Conservation (phyloP, 2,329 filamentous ascomycete genomes). For the Laburnicola sp. region DNA sequence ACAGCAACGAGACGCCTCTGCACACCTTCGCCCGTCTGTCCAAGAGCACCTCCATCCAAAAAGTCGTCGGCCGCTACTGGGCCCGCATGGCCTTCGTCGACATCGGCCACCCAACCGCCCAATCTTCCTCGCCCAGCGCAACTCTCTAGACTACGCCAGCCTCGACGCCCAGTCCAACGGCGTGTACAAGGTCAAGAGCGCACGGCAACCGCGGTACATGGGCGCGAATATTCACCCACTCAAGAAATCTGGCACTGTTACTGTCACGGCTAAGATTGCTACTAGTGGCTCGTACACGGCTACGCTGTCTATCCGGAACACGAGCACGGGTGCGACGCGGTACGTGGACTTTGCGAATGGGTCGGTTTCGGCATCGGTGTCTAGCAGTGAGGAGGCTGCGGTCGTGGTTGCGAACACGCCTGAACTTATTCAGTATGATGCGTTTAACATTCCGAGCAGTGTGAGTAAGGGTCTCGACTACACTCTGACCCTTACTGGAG, state of each 20-base stretch:
- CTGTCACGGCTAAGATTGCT: slow-evolving; percentile 46
- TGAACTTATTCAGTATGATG: slow-evolving; percentile 50
- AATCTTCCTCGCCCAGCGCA: slow-evolving; percentile 45
- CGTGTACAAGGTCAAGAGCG: slow-evolving; percentile 50
- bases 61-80: slow-evolving; percentile 56
- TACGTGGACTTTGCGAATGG: slow-evolving; percentile 42
- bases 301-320: slow-evolving; percentile 44
- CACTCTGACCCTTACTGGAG: slow-evolving; percentile 23
- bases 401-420: slow-evolving; percentile 57
- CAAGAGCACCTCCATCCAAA: slow-evolving; percentile 37
- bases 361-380: slow-evolving; percentile 4
- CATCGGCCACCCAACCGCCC: slow-evolving; percentile 51
- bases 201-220: slow-evolving; percentile 53
- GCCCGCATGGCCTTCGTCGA: slow-evolving; percentile 59
- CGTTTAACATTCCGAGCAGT: slow-evolving; percentile 20
- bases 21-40: slow-evolving; percentile 51
- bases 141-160: slow-evolving; percentile 49
- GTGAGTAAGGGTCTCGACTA: slow-evolving; percentile 23
- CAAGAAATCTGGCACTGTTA: slow-evolving; percentile 39
- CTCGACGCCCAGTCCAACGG: slow-evolving; percentile 44
- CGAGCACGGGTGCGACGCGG: slow-evolving; percentile 37
- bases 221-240: slow-evolving; percentile 56
- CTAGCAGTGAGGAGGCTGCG: slow-evolving; percentile 9
- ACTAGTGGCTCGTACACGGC: slow-evolving; percentile 15
- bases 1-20: slow-evolving; percentile 56